phyloP scores from a whole-genome alignment of 805 yeast species.

The Saccharomycopsis vini region DNA sequence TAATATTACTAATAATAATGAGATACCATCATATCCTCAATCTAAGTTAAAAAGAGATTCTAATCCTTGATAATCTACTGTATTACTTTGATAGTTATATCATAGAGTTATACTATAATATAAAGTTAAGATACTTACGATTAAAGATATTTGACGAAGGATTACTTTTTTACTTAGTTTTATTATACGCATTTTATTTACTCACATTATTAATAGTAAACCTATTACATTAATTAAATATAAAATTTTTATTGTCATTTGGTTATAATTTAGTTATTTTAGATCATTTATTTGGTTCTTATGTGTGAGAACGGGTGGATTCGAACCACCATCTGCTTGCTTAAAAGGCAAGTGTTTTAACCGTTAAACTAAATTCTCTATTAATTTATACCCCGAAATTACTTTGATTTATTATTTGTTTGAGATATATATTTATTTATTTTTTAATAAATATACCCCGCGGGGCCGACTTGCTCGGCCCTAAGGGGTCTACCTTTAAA shows the following conservation, averaged over 20 bases:
- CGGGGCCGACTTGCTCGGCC: too few species aligned
- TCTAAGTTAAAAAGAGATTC: conserved; percentile 19
- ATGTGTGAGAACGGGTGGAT: conserved; percentile 5
- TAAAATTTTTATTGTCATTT: conserved; percentile 14
- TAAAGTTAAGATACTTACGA: conserved; percentile 20
- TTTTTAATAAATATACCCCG: too few species aligned
- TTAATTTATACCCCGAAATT: neutral
- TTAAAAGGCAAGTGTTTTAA: conserved; percentile 7
- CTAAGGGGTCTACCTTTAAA: too few species aligned
- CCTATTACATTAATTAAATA: conserved; percentile 18
- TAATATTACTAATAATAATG: conserved; percentile 20
- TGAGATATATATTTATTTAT: too few species aligned
- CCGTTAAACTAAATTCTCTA: conserved; percentile 12
- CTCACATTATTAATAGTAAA: conserved; percentile 16
- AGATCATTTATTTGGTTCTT: neutral
- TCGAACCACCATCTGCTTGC: conserved; percentile 8
- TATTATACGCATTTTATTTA: conserved; percentile 17
- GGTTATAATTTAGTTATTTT: neutral
- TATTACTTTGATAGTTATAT: conserved; percentile 20
- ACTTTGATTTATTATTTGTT: too few species aligned
- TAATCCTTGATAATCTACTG: conserved; percentile 19
- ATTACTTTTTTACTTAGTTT: conserved; percentile 13
- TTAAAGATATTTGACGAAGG: conserved; percentile 20
- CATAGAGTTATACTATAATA: conserved; percentile 20
- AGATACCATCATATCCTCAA: conserved; percentile 21